phyloP scores from a whole-genome alignment of 1,284 basidiomycete species.

The Melampsora larici-populina region DNA sequence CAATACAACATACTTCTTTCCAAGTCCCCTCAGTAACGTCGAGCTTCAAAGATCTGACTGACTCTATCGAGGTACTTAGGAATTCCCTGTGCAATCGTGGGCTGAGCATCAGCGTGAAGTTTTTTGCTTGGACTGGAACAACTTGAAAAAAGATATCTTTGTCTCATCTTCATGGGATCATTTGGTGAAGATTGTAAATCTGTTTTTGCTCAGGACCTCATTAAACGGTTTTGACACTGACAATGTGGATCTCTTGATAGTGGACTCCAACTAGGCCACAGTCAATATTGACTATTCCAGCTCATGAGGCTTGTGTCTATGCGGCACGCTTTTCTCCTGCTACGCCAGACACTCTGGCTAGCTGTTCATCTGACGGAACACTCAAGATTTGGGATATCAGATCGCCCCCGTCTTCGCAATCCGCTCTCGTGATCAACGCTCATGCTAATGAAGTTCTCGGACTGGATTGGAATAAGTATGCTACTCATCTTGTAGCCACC shows the following conservation, averaged over 20 bases:
- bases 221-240: not conserved
- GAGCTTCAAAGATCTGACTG: not conserved
- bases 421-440: constrained; percentile 47
- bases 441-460: constrained; percentile 59
- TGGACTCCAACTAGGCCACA: constrained; percentile 79
- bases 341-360: constrained; percentile 72
- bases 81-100: constrained; percentile 85
- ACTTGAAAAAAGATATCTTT: constrained; percentile 85
- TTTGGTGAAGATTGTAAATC: constrained; percentile 71
- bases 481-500: constrained; percentile 71
- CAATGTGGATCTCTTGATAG: constrained; percentile 55
- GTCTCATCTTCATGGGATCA: constrained; percentile 81
- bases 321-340: constrained; percentile 87
- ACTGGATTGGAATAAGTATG: constrained; percentile 90
- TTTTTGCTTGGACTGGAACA: constrained; percentile 96
- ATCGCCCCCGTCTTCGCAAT: constrained; percentile 7
- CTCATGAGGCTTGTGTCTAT: constrained; percentile 80
- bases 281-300: constrained; percentile 74
- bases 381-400: constrained; percentile 44
- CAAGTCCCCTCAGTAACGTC: not conserved
- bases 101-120: constrained; percentile 89
- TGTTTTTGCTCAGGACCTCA: not conserved
- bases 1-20: constrained; percentile 13
- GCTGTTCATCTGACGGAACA: constrained; percentile 77
- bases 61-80: constrained; percentile 57